A percentile compares a stretch with the other conserved stretches of the same genome.
These are phyloP conservation scores for Ilyonectria robusta DNA, from an alignment of 2,329 filamentous ascomycete genomes.

Conservation along the genomic window DNA sequence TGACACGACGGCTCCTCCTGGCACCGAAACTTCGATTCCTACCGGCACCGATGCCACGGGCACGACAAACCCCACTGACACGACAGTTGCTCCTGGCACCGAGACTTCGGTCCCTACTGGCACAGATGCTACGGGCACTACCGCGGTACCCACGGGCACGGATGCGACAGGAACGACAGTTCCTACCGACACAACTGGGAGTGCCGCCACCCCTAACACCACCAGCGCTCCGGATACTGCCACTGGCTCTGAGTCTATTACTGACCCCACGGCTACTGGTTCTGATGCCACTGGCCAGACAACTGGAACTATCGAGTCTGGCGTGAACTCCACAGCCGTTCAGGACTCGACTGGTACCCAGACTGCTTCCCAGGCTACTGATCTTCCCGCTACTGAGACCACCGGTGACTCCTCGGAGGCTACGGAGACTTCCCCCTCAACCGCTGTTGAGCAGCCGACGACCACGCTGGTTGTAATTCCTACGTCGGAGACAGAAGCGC, in stretches of 20 bases:
- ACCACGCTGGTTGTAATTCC: neutral
- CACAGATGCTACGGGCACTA: neutral
- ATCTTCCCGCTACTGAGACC: conserved; percentile 8
- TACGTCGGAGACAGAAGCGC: conserved; percentile 23
- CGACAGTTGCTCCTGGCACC: neutral
- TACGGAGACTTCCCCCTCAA: conserved; percentile 20
- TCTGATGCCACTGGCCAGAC: conserved; percentile 16
- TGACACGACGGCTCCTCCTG: neutral
- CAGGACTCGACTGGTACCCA: conserved; percentile 9
- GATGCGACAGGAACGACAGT: neutral
- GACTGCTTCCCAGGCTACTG: conserved; percentile 12
- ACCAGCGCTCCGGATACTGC: neutral
- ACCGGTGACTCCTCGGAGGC: conserved; percentile 15
- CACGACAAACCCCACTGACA: too few species aligned
- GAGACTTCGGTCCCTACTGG: neutral
- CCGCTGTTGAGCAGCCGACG: conserved; percentile 17
- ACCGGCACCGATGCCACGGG: neutral
- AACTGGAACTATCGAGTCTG: conserved; percentile 1
- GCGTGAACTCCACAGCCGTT: neutral
- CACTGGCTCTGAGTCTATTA: neutral
- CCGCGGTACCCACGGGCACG: neutral
- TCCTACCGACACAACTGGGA: conserved; percentile 7
- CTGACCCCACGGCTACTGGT: conserved; percentile 14
- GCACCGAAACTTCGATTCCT: neutral
- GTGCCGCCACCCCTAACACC: neutral